Conservation (phyloP, 495 filamentous ascomycete species). For the Talaromyces thailandensis region DNA sequence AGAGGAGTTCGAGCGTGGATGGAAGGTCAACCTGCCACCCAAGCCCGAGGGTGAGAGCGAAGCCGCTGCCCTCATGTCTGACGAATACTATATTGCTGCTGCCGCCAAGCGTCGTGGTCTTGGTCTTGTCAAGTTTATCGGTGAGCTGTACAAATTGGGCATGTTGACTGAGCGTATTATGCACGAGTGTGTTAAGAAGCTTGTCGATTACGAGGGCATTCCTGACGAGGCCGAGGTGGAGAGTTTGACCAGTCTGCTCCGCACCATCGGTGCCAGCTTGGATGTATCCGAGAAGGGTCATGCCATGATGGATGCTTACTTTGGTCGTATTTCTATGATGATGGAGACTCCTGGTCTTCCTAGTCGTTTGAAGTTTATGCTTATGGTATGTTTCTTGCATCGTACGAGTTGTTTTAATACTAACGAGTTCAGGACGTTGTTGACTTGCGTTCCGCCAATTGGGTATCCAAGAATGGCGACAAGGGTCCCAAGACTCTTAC, state of each 20-base stretch:
- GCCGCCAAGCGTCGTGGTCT: slow-evolving; percentile 95
- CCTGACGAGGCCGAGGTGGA: slow-evolving; percentile 96
- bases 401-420: not conserved
- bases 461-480: slow-evolving; percentile 72
- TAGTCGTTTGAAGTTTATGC: slow-evolving; percentile 87
- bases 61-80: slow-evolving; percentile 78
- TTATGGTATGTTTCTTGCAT: slow-evolving; percentile 50
- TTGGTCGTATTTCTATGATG: slow-evolving; percentile 73
- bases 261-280: slow-evolving; percentile 81
- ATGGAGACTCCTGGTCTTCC: slow-evolving; percentile 67
- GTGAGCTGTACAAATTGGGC: slow-evolving; percentile 94
- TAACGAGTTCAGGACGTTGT: slow-evolving; percentile 54
- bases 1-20: slow-evolving; percentile 97
- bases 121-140: slow-evolving; percentile 97
- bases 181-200: slow-evolving; percentile 96
- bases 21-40: slow-evolving; percentile 81
- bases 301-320: slow-evolving; percentile 88
- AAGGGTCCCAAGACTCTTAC: slow-evolving; percentile 96
- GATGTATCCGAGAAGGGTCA: slow-evolving; percentile 73
- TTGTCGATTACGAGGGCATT: slow-evolving; percentile 87
- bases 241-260: slow-evolving; percentile 82
- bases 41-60: slow-evolving; percentile 68
- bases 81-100: slow-evolving; percentile 94
- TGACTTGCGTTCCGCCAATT: slow-evolving; percentile 66
- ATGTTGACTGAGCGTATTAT: slow-evolving; percentile 99